Conservation (phyloP, 345 rosid genomes). For the Rhizophora apiculata region DNA sequence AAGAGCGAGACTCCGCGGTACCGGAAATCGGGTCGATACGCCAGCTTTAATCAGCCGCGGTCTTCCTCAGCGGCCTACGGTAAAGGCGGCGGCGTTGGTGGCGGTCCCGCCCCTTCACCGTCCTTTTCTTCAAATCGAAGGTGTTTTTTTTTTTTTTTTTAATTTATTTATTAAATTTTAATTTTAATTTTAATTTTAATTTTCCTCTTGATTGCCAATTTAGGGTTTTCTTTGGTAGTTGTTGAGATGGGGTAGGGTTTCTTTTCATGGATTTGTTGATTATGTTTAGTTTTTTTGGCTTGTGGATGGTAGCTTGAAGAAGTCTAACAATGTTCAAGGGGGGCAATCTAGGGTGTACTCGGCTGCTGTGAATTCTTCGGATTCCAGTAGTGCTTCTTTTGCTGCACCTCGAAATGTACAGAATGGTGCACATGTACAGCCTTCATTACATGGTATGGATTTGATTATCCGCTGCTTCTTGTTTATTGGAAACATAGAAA, state of each 20-base stretch:
- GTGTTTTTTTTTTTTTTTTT: slow-evolving; percentile 23
- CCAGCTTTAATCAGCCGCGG: slow-evolving; percentile 67
- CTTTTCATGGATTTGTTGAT: neutral
- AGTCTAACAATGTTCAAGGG: slow-evolving; percentile 67
- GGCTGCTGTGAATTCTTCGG: slow-evolving; percentile 34
- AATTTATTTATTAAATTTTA: neutral
- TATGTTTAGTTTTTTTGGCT: neutral
- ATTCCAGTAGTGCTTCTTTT: slow-evolving; percentile 38
- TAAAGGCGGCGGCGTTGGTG: slow-evolving; percentile 72
- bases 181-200: too few species aligned
- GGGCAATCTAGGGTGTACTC: slow-evolving; percentile 56
- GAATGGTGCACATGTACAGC: slow-evolving; percentile 54
- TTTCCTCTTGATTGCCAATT: neutral
- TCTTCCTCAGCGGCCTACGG: slow-evolving; percentile 57
- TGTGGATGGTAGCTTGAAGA: slow-evolving; percentile 54
- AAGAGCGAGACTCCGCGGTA: slow-evolving; percentile 61
- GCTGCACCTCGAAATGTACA: slow-evolving; percentile 39
- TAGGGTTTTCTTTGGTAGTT: slow-evolving; percentile 3
- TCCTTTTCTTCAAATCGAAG: slow-evolving; percentile 54
- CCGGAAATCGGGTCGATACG: slow-evolving; percentile 73
- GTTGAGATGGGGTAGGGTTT: neutral
- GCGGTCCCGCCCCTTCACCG: slow-evolving; percentile 61
- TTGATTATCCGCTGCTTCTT: neutral
- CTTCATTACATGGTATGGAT: slow-evolving; percentile 55
- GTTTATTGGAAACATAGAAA: neutral